phyloP scores from a whole-genome alignment of 257 asterid genomes.

The Capsicum chinense region DNA sequence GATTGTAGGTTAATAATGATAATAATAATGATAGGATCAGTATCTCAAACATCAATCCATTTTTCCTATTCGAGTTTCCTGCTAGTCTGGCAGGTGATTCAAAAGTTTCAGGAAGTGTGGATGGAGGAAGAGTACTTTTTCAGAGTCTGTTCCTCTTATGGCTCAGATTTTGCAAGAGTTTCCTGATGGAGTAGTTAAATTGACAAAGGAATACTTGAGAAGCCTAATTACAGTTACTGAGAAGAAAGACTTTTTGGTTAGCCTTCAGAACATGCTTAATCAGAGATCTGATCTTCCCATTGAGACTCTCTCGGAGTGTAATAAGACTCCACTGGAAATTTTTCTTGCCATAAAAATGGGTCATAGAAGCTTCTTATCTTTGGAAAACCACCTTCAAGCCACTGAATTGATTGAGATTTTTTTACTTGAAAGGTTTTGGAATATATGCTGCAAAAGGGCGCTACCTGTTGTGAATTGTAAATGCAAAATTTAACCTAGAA shows the following conservation, averaged over 20 bases:
- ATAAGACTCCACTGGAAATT: constrained; percentile 70
- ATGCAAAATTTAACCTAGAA: constrained; percentile 70
- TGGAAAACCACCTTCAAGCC: constrained; percentile 47
- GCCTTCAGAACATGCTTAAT: constrained; percentile 69
- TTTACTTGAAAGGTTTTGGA: constrained; percentile 75
- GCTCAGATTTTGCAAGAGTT: constrained; percentile 76
- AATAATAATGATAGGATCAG: constrained; percentile 60
- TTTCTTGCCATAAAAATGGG: constrained; percentile 76
- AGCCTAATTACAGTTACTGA: constrained; percentile 43
- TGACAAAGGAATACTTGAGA: constrained; percentile 67
- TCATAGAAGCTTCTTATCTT: constrained; percentile 55
- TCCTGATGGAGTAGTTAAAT: constrained; percentile 70
- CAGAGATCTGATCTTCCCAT: constrained; percentile 58
- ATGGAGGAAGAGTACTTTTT: constrained; percentile 45
- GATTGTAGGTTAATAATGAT: constrained; percentile 53
- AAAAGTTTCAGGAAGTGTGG: constrained; percentile 42
- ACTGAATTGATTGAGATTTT: constrained; percentile 74
- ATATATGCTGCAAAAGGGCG: constrained; percentile 67
- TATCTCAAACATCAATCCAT: constrained; percentile 67
- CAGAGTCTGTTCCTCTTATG: constrained; percentile 33
- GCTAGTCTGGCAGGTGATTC: constrained; percentile 55
- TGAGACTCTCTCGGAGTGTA: constrained; percentile 77
- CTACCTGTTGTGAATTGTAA: constrained; percentile 93
- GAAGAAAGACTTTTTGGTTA: constrained; percentile 56
- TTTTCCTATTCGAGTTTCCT: constrained; percentile 83